Percentiles rank a stretch among this genome's conserved stretches.
Evolutionary conservation across 257 asterid genomes (phyloP).

Genomic region (Nicotiana tomentosiformis): DNA sequence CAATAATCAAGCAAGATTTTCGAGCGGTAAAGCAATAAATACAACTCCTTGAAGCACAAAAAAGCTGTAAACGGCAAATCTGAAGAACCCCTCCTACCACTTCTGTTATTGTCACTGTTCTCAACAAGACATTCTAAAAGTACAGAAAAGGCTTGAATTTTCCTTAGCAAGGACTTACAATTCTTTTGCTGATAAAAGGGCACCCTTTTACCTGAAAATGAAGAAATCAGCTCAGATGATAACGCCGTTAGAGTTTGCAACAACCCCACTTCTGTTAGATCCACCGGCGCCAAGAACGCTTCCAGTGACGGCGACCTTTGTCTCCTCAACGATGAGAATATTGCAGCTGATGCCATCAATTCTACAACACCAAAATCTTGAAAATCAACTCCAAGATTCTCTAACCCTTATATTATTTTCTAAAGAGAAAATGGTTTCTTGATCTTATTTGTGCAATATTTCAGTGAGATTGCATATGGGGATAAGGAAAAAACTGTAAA

Average conservation of each 20-base stretch:
- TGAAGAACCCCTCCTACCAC: constrained; percentile 20
- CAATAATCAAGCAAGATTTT: constrained; percentile 75
- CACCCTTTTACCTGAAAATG: constrained; percentile 30
- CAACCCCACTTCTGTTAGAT: constrained; percentile 51
- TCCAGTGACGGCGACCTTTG: constrained; percentile 79
- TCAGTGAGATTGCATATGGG: background rate
- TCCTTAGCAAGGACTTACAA: constrained; percentile 58
- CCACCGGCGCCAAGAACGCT: constrained; percentile 75
- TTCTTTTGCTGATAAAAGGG: constrained; percentile 52
- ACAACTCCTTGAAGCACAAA: constrained; percentile 88
- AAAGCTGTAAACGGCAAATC: constrained; percentile 33
- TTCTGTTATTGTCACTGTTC: background rate
- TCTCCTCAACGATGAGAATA: constrained; percentile 80
- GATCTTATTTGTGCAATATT: background rate
- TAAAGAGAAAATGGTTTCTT: background rate
- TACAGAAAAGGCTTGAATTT: constrained; percentile 55
- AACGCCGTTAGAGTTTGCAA: constrained; percentile 47
- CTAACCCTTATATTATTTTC: background rate
- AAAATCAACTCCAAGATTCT: background rate
- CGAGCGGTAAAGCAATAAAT: constrained; percentile 82
- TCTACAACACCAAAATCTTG: constrained; percentile 11
- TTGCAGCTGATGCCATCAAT: constrained; percentile 78
- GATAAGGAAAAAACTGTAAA: background rate
- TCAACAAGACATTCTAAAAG: constrained; percentile 58
- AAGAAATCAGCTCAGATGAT: constrained; percentile 44